Percentiles rank a stretch among this genome's conserved stretches.
Conservation (phyloP, 2,329 filamentous ascomycete genomes). For the Fusarium floridanum region DNA sequence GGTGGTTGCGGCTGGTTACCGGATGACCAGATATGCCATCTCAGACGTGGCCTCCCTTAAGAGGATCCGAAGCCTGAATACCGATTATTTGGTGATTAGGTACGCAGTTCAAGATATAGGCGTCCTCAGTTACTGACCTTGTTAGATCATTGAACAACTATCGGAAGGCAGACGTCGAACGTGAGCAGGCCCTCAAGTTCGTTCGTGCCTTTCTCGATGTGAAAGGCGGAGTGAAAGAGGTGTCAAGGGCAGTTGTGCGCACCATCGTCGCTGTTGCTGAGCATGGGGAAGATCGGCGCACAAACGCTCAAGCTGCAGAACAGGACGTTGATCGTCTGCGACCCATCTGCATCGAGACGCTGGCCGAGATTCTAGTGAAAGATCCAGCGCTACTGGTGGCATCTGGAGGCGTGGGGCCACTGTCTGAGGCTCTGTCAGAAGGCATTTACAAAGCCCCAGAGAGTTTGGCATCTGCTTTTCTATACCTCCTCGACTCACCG, state of each 20-base stretch:
- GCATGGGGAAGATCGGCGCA: constrained; percentile 86
- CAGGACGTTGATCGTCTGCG: constrained; percentile 86
- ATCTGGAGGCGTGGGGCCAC: constrained; percentile 84
- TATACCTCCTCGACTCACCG: constrained; percentile 90
- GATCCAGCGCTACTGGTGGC: constrained; percentile 85
- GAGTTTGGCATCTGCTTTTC: constrained; percentile 86
- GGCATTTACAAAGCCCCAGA: constrained; percentile 94
- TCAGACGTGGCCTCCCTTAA: constrained; percentile 91
- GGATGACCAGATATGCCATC: constrained; percentile 93
- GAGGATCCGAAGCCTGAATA: constrained; percentile 88
- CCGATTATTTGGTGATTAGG: constrained; percentile 88
- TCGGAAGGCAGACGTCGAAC: constrained; percentile 94
- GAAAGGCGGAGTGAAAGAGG: constrained; percentile 88
- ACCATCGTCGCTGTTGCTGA: constrained; percentile 93
- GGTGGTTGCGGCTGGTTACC: constrained; percentile 93
- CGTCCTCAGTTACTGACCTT: constrained; percentile 26
- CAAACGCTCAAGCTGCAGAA: constrained; percentile 75
- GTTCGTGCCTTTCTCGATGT: constrained; percentile 95
- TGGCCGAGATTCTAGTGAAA: constrained; percentile 90
- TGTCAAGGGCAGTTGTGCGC: constrained; percentile 87
- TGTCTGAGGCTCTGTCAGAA: constrained; percentile 93
- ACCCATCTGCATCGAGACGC: constrained; percentile 91
- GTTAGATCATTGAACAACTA: constrained; percentile 88
- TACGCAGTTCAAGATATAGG: constrained; percentile 36
- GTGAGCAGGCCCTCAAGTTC: constrained; percentile 97